Base-by-base conservation (phyloP, 306 rosid genomes). In the Medicago arabica region DNA sequence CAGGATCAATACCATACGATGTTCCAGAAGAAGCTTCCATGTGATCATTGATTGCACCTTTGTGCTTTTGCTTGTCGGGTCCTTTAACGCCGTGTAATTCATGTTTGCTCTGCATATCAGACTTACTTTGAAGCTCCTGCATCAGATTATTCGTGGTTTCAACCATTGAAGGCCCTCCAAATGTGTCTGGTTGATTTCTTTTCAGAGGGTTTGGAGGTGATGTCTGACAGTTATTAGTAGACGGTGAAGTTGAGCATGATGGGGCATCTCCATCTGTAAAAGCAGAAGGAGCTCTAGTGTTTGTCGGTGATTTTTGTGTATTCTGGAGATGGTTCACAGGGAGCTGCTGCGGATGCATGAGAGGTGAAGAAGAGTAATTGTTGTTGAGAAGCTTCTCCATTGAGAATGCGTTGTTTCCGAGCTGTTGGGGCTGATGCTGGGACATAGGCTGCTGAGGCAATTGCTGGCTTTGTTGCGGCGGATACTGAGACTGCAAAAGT, bases 1-100 rank as follows among this genome's bases (percentile, higher is more conserved):
- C 85, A 66, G 98, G 89, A 87, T 94, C 97, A 72, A 91, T 83
- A 80, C 88, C 85, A 71, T 94, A 94, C 21, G 98, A 90, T 75
- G 98, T 89, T 76, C 98, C 98, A 55, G 96, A 89, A 75, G 96
- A 87, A 71, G 90, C 91, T 86, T 94, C 98, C 89, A 94, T 38
- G 76, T 87, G 97, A 78, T 94, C 97, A 55, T 87, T 69, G 72
- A 87, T 67, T 1, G 91, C 34, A 59, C 94, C 92, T 81, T 88
- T 94, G 65, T 86, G 88, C 63, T 87, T 91, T 49, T 85, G 79
- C 59, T 87, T 96, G 49, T 91, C 98, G 10, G 84, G 87, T 85
- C 90, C 96, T 76, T 84, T 94, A 65, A 84, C 78, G 75, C 71
- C 14, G 28, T 90, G 88, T 14, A 88, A 65, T 76, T 94, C 97